Evolutionary conservation across 148 eudicot genomes (phyloP), one percentile per base, ranked within the genome.

Genomic region (Heliosperma pusillum): DNA sequence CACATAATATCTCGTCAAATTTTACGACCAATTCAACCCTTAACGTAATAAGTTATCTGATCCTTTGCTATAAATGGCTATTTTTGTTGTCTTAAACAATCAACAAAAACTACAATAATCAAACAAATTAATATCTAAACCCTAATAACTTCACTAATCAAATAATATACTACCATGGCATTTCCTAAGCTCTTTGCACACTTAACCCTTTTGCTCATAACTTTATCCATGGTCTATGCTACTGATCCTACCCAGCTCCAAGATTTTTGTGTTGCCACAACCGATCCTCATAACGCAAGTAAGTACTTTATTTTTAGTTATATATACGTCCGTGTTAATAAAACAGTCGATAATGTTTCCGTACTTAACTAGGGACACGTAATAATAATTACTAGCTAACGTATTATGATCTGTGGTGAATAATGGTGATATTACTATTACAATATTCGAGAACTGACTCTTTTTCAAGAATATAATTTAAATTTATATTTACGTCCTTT

Each of bases 241-340:
- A 66, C 71, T 29, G 78, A 75, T 21, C 71, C 78, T 7, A 75
- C 27, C 22, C 78, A 65, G 9, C 60, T 75, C 4, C 78, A 75
- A 66, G 71, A 75, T 59, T 75, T 75, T 30, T 75, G 78, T 24
- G 71, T 75, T 17, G 78, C 78, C 10, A 29, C 70, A 30, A 66
- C 53, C 15, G 53, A 75, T 27, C 53, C 53, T 15, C 33, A 29
- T 10, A 40, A 16, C 12, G 78, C 61, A 26, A 53, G 70, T 74
- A 74, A 25, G 57, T 22, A 17, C 11, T 50, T 50, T 0, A 50
- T 50, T 50, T 50, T 17, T 9, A 50, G 19, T 50, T 50, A 50
- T 50, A 50, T 36, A 50, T 47, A 47, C 1, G 36, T 33, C 36
- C 36, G 5, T 33, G 36, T 33, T 33, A 3, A 33, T 36, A 36